A percentile compares a stretch with the other conserved stretches of the same genome.
Conservation (phyloP, 805 yeast species). For the Vanderwaltozyma yarrowii region DNA sequence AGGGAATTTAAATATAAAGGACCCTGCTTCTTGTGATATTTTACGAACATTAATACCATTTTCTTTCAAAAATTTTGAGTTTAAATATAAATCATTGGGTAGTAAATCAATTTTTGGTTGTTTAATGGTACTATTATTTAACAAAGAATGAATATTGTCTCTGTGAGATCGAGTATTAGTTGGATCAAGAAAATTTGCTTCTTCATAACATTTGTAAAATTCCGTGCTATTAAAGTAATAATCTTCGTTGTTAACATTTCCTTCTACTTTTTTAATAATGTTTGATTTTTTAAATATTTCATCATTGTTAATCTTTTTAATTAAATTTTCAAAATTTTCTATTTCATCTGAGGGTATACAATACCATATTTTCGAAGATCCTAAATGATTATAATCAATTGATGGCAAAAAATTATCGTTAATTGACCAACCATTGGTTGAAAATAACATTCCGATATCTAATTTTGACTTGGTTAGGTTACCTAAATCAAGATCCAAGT, state of each 20-base stretch:
- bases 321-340: slow-evolving; percentile 37
- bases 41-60: slow-evolving; percentile 40
- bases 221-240: slow-evolving; percentile 26
- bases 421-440: slow-evolving; percentile 45
- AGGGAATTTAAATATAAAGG: slow-evolving; percentile 49
- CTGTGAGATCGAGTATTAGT: slow-evolving; percentile 1
- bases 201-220: slow-evolving; percentile 47
- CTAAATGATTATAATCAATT: slow-evolving; percentile 45
- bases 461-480: slow-evolving; percentile 35
- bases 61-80: slow-evolving; percentile 39
- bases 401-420: slow-evolving; percentile 53
- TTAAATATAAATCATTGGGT: slow-evolving; percentile 28
- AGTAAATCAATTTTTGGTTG: slow-evolving; percentile 7
- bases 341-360: slow-evolving; percentile 49
- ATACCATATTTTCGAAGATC: slow-evolving; percentile 50
- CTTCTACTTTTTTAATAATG: background rate
- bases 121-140: slow-evolving; percentile 5
- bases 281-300: slow-evolving; percentile 33
- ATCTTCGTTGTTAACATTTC: background rate
- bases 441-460: slow-evolving; percentile 43
- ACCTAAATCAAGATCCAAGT: slow-evolving; percentile 34
- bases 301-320: slow-evolving; percentile 18
- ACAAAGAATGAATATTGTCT: slow-evolving; percentile 4
- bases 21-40: slow-evolving; percentile 51
- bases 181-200: slow-evolving; percentile 12